A percentile compares a stretch with the other conserved stretches of the same genome.
These are phyloP conservation scores for Fistulinella prunicolor DNA, from an alignment of 768 basidiomycete genomes.

Conservation along the genomic window DNA sequence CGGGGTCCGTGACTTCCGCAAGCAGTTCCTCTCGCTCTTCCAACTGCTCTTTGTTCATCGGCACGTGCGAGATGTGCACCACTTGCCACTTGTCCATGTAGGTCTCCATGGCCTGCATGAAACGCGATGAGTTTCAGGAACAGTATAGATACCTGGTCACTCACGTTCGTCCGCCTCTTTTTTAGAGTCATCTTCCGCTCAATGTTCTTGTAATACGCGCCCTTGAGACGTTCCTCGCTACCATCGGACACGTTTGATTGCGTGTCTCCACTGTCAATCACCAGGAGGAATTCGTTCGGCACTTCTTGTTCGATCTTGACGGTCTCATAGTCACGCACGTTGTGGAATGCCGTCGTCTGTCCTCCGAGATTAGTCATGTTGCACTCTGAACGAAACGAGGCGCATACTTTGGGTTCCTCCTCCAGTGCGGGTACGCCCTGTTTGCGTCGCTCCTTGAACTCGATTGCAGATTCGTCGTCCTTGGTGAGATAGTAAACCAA, in stretches of 20 bases:
- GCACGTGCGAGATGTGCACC: slow-evolving; percentile 66
- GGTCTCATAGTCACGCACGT: slow-evolving; percentile 83
- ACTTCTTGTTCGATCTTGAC: slow-evolving; percentile 86
- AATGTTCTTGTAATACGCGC: slow-evolving; percentile 88
- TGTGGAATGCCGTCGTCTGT: slow-evolving; percentile 70
- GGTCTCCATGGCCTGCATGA: slow-evolving; percentile 57
- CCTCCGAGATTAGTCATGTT: no score
- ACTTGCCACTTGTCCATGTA: slow-evolving; percentile 83
- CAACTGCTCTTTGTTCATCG: slow-evolving; percentile 71
- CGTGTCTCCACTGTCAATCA: slow-evolving; percentile 60
- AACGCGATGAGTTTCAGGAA: not conserved
- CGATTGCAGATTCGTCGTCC: slow-evolving; percentile 65
- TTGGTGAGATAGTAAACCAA: slow-evolving; percentile 79
- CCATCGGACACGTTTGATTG: slow-evolving; percentile 34
- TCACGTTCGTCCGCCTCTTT: slow-evolving; percentile 77
- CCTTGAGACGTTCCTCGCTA: slow-evolving; percentile 46
- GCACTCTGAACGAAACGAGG: not conserved
- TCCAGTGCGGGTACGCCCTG: slow-evolving; percentile 41
- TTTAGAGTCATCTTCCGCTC: slow-evolving; percentile 86
- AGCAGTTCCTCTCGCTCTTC: slow-evolving; percentile 76
- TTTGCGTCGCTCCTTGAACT: slow-evolving; percentile 59
- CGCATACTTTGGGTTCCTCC: slow-evolving; percentile 54
- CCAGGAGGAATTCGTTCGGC: slow-evolving; percentile 77
- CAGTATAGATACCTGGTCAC: slow-evolving; percentile 23
- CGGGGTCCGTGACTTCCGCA: slow-evolving; percentile 73